Conservation (phyloP, 148 eudicot genomes). For the Diospyros lotus region DNA sequence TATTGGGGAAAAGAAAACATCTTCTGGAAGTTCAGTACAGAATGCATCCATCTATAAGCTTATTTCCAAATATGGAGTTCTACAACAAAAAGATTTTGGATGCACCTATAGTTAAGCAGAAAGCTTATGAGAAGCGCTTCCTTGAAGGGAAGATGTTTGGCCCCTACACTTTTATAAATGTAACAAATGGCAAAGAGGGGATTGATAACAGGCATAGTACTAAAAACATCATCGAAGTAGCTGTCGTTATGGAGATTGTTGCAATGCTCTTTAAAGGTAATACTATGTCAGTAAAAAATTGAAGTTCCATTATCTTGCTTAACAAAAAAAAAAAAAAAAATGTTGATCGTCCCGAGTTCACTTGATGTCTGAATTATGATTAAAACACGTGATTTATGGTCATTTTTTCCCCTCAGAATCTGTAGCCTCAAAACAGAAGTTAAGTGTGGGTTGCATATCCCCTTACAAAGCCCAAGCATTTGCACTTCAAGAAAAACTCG, state of each 20-base stretch:
- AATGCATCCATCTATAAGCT: constrained; percentile 59
- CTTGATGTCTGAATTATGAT: too few relatives aligned
- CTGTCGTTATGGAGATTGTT: constrained; percentile 36
- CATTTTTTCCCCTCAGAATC: constrained; percentile 18
- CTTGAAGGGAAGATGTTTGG: constrained; percentile 33
- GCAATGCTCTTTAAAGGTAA: constrained; percentile 37
- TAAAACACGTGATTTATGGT: too few relatives aligned
- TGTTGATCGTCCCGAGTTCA: not conserved
- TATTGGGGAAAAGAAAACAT: constrained; percentile 27
- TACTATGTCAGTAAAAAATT: not conserved
- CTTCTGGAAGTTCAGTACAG: constrained; percentile 50
- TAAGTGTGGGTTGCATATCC: constrained; percentile 55
- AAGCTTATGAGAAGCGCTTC: constrained; percentile 22
- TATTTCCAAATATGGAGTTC: constrained; percentile 47
- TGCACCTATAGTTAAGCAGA: constrained; percentile 28
- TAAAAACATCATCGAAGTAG: constrained; percentile 42
- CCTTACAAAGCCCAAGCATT: constrained; percentile 58
- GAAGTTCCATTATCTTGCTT: not conserved
- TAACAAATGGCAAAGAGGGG: constrained; percentile 29
- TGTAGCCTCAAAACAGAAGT: constrained; percentile 20
- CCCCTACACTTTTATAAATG: constrained; percentile 44
- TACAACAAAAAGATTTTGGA: constrained; percentile 31
- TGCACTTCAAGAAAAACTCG: constrained; percentile 35
- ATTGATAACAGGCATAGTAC: constrained; percentile 26
- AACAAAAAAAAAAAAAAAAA: not conserved